Evolutionary conservation across 2,329 filamentous ascomycete genomes (phyloP), one percentile per base, ranked within the genome.

Genomic region (Penicillium sp.): DNA sequence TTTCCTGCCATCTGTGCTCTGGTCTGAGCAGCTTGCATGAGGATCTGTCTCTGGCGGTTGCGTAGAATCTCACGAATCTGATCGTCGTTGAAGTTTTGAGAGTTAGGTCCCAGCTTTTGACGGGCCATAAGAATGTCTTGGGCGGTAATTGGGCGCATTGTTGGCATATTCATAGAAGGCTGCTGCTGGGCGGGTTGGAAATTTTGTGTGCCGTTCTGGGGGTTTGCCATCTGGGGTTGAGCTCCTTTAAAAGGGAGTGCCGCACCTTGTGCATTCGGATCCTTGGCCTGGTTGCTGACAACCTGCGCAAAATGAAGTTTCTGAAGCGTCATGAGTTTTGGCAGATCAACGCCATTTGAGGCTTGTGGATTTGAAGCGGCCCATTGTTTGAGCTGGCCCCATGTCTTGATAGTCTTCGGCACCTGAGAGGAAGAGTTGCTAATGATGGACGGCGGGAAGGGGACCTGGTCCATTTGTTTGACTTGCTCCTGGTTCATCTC

Each of bases 301-400:
- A 63, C 72, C 53, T 76, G 72, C 48, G 68, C 70, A 53, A 78
- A 75, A 54, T 81, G 78, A 34, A 77, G 60, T 43, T 66, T 72
- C 53, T 77, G 75, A 15, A 76, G 56, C 18, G 63, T 65, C 48
- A 69, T 61, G 13, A 81, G 59, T 49, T 73, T 78, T 6, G 69
- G 58, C 16, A 75, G 49, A 42, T 73, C 74, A 4, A 72, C 69
- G 9, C 69, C 71, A 16, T 72, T 74, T 44, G 78, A 58, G 5
- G 71, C 68, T 44, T 71, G 70, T 15, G 71, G 70, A 51, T 82
- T 82, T 41, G 76, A 70, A 26, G 65, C 61, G 15, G 77, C 76
- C 72, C 80, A 81, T 47, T 78, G 70, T 65, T 84, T 85, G 6
- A 85, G 70, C 51, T 83, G 78, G 8, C 76, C 76, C 82, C 82